phyloP scores from a whole-genome alignment of 768 basidiomycete genomes.

The Lentinula raphanica region DNA sequence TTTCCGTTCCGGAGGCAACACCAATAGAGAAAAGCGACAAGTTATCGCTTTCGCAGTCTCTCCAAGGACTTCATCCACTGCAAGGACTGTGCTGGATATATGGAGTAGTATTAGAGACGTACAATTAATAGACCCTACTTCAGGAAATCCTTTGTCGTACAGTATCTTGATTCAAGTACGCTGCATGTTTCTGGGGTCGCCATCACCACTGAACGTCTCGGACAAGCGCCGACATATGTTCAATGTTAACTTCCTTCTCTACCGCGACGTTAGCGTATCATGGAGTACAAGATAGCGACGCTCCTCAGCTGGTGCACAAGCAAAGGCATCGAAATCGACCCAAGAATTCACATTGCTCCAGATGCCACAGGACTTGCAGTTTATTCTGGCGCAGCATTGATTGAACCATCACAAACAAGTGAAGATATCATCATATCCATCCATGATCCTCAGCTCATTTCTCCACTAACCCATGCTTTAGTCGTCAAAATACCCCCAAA shows the following conservation, averaged over 20 bases:
- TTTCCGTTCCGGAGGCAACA: not conserved
- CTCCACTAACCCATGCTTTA: constrained; percentile 20
- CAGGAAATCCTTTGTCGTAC: too few species aligned
- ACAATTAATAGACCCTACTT: too few species aligned
- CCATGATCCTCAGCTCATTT: not conserved
- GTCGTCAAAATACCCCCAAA: constrained; percentile 64
- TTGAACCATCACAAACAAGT: constrained; percentile 30
- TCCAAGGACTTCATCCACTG: not conserved
- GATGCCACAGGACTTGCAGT: constrained; percentile 29
- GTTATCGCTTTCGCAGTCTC: not conserved
- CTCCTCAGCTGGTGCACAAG: constrained; percentile 46
- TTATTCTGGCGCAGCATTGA: constrained; percentile 22
- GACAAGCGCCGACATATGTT: not conserved
- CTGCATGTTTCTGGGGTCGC: too few species aligned
- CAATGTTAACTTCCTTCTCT: too few species aligned
- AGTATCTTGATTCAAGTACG: too few species aligned
- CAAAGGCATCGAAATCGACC: constrained; percentile 42
- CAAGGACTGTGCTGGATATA: constrained; percentile 1
- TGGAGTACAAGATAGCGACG: constrained; percentile 12
- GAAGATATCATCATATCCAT: not conserved
- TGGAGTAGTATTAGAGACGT: constrained; percentile 2
- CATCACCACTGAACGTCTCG: too few species aligned
- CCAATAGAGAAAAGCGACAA: not conserved
- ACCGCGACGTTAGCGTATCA: not conserved
- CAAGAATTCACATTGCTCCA: constrained; percentile 31